Evolutionary conservation across 1,139 yeast species (phyloP), one percentile per base, ranked within the genome.

Genomic region (Candida sanyaensis): DNA sequence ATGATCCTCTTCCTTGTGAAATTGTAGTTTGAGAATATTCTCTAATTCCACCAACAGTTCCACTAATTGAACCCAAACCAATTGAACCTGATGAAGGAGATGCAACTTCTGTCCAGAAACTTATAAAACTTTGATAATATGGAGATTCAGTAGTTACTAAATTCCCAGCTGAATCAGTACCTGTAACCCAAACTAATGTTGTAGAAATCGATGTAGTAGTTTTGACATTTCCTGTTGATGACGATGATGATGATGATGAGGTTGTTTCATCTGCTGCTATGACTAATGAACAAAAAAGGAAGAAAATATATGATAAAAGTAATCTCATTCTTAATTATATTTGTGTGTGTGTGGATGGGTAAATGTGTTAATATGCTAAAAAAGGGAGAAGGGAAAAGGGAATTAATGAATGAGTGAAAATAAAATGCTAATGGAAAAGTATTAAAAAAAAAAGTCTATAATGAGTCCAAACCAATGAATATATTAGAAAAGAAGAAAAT

Each of bases 31-130:
- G 53, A 2, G 64, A 52, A 58, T 83, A 83, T 1, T 61, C 52
- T 58, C 82, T 74, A n/a, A 78, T 63, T 0, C 67, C 64, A 2
- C 93, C 95, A 7, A 86, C 78, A 0, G 71, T 57, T 1, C 90
- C 91, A 3, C 73, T 57, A 30, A 82, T 61, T 1, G 79, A 64
- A 0, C 90, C 90, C 23, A 63, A 49, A 1, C 88, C 69, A 43
- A 84, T 69, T 2, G 75, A 52, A 0, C 90, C 91, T 0, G 77
- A 53, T 2, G 73, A 59, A 2, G 80, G 80, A 0, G 70, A 49
- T 0, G 65, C 67, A 2, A 76, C 62, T 0, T 75, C 61, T 1
- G 75, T 69, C 5, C 58, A 51, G 44, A 56, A 45, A 10, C 62
- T 40, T 24, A 57, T 39, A 57, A 86, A 86, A 8, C 51, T 49